Conservation (phyloP, 2,329 filamentous ascomycete genomes). For the Ophiostoma ips region DNA sequence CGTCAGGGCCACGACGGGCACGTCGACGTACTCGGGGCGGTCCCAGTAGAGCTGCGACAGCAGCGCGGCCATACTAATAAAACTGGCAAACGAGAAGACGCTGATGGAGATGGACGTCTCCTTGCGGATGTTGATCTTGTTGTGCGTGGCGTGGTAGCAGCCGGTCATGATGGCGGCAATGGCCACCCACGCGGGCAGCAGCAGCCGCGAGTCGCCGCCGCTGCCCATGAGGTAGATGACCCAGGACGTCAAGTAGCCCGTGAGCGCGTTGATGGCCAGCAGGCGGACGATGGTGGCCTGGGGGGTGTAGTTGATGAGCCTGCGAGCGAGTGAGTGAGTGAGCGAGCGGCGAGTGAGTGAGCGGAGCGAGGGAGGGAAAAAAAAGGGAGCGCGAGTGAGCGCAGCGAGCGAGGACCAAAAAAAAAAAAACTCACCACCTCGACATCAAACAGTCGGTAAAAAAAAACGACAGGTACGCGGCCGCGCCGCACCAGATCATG, state of each 20-base stretch:
- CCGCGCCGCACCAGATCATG: conserved; percentile 64
- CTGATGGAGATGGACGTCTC: conserved; percentile 66
- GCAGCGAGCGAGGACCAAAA: too few relatives aligned
- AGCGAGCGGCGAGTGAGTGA: not conserved
- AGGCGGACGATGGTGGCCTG: conserved; percentile 69
- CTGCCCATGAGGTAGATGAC: conserved; percentile 57
- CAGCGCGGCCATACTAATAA: conserved; percentile 58
- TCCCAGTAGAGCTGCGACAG: conserved; percentile 53
- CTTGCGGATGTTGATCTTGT: conserved; percentile 65
- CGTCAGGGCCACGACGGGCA: conserved; percentile 39
- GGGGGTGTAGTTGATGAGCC: conserved; percentile 75
- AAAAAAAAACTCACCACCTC: conserved; percentile 42
- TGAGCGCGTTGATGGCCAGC: conserved; percentile 58
- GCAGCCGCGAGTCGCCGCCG: conserved; percentile 53
- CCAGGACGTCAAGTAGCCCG: conserved; percentile 61
- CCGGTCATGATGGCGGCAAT: conserved; percentile 63
- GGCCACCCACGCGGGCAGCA: conserved; percentile 64
- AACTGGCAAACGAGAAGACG: conserved; percentile 63
- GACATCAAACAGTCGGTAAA: conserved; percentile 80
- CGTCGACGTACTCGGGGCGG: conserved; percentile 44
- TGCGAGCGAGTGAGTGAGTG: conserved; percentile 19
- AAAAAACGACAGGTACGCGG: conserved; percentile 67
- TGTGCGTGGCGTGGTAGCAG: conserved; percentile 63
- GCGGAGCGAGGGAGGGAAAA: too few relatives aligned
- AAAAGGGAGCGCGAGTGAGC: too few relatives aligned